Base-by-base conservation (phyloP, 2,329 filamentous ascomycete genomes). In the Colletotrichum navitas region DNA sequence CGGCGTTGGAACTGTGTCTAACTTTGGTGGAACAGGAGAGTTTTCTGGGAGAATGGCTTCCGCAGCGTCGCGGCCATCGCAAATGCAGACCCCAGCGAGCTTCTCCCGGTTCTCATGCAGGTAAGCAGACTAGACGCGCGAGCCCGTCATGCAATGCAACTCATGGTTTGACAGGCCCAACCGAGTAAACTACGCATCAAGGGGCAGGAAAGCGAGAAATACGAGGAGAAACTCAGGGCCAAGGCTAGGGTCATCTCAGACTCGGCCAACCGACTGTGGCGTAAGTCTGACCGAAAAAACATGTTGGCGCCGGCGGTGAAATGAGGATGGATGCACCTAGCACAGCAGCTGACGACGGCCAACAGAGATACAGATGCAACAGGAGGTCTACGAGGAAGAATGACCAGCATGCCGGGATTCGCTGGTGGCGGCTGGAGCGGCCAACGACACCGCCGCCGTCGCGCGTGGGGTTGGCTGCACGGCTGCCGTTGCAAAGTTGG, bases 41-140 rank as follows among this genome's bases (percentile, higher is more conserved):
- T 94, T 7, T 92, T 95, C 73, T 93, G 92, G 85, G 93, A 94
- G 68, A 94, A 92, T 78, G 93, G 93, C 1, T 92, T 92, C 76
- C 91, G 89, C 76, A 91, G 88, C 32, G 83, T 94, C 36, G 89
- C 90, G 45, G 85, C 88, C 3, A 83, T 95, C 59, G 91, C 92
- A 5, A 92, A 92, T 74, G 91, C 92, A 0, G 87, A 92, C 72
- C 86, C 90, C 0, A 86, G 86, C 71, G 92, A 93, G 73, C 82
- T 94, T 32, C 83, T 94, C 2, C 91, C 92, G 8, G 82, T 94
- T n/a, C 82, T 95, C 62, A 87, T 93, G 84, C 91, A 93, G 85
- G 90, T 90, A 76, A 75, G 83, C 74, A 43, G 47, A 55, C 32
- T 32, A 24, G 21, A 39, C 26, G 24, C 54, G 41, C 51, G 63